These are phyloP conservation scores for Leccinellum luteum DNA, from an alignment of 768 basidiomycete species.

Conservation along the genomic window DNA sequence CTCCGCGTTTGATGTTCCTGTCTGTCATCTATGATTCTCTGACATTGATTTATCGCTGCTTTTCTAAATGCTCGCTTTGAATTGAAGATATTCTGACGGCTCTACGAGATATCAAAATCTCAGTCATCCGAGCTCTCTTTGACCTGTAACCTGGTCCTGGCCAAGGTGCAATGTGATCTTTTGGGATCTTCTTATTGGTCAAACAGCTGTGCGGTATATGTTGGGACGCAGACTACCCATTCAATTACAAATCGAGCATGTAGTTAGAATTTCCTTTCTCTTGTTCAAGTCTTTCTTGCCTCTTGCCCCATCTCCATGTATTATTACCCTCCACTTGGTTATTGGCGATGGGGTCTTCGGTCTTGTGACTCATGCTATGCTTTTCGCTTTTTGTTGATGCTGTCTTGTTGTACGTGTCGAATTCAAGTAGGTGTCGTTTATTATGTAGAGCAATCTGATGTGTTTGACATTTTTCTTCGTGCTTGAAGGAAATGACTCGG, in stretches of 20 bases:
- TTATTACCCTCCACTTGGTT: background rate
- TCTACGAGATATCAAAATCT: conserved; percentile 19
- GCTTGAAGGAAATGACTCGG: background rate
- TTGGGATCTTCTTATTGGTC: conserved; percentile 31
- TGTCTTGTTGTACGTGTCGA: conserved; percentile 3
- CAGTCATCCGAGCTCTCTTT: conserved; percentile 27
- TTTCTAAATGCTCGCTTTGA: conserved; percentile 13
- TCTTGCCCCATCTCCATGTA: background rate
- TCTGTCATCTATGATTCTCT: conserved; percentile 8
- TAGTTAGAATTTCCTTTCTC: background rate
- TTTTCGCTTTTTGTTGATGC: conserved; percentile 1
- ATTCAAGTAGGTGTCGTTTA: background rate
- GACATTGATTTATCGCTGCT: background rate
- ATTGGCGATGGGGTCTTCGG: background rate
- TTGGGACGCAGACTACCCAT: conserved; percentile 18
- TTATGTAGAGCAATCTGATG: conserved; percentile 6
- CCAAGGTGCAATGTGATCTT: conserved; percentile 10
- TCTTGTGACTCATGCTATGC: conserved; percentile 1
- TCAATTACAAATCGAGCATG: conserved; percentile 17
- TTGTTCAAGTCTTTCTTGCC: background rate
- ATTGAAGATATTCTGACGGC: conserved; percentile 27
- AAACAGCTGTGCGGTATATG: conserved; percentile 22
- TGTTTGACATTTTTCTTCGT: background rate
- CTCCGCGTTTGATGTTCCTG: conserved; percentile 12
- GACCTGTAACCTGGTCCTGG: conserved; percentile 29